These are phyloP conservation scores for Cryphonectria naterciae DNA, from an alignment of 2,329 filamentous ascomycete species.

Conservation along the genomic window DNA sequence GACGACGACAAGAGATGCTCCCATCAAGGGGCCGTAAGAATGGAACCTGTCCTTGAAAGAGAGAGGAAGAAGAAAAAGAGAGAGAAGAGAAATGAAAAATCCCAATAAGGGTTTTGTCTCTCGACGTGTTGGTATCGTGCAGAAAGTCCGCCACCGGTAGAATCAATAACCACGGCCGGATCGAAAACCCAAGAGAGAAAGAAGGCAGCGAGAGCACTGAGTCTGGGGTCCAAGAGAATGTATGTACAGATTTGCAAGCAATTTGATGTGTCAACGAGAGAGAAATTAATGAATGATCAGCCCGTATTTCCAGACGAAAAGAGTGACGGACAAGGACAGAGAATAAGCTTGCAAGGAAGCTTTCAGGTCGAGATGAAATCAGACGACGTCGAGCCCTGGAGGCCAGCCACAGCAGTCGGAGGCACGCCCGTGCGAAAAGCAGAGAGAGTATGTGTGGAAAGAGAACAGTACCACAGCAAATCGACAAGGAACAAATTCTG, in stretches of 20 bases:
- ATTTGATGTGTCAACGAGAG: neutral
- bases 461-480: neutral
- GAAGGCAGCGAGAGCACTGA: neutral
- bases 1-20: neutral
- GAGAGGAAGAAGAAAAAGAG: neutral
- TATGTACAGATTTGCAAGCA: neutral
- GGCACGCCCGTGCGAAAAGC: neutral
- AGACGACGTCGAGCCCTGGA: conserved; percentile 20
- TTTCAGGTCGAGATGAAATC: conserved; percentile 11
- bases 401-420: neutral
- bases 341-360: conserved; percentile 8
- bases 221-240: neutral
- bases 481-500: conserved; percentile 8
- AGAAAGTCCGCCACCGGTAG: neutral
- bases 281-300: conserved; percentile 23
- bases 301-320: conserved; percentile 21
- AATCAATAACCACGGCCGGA: neutral
- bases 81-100: neutral
- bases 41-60: conserved; percentile 9
- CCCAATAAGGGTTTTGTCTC: neutral
- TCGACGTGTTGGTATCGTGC: neutral
- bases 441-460: neutral
- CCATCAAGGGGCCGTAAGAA: neutral
- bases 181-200: neutral
- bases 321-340: neutral